These are phyloP conservation scores for Dendrobium nobile DNA, from an alignment of 106 monocot species.

Conservation along the genomic window DNA sequence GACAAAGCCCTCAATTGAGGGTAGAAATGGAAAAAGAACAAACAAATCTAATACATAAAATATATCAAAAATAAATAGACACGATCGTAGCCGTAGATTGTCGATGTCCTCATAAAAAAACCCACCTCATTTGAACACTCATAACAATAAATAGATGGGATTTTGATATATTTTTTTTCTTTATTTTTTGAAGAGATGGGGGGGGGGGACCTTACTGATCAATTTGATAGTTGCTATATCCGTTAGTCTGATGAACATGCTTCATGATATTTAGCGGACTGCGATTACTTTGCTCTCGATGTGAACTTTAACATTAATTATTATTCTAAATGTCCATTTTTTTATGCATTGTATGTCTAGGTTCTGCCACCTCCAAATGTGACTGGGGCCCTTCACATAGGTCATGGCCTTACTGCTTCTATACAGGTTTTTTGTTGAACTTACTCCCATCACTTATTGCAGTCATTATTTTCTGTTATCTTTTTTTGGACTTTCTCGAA, in stretches of 20 bases:
- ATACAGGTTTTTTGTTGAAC: conserved; percentile 51
- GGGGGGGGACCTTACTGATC: neutral
- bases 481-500: neutral
- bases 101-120: too few species aligned
- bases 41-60: too few species aligned
- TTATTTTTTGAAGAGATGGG: too few species aligned
- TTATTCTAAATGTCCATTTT: conserved; percentile 2
- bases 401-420: conserved; percentile 82
- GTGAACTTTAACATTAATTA: neutral
- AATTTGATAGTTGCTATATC: neutral
- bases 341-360: conserved; percentile 21
- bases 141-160: too few species aligned
- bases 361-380: conserved; percentile 97
- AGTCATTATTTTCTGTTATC: neutral
- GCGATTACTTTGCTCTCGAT: neutral
- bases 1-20: too few species aligned
- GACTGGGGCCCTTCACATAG: conserved; percentile 89
- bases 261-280: neutral
- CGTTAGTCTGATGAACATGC: neutral
- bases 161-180: too few species aligned
- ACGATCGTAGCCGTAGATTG: too few species aligned
- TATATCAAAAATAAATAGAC: too few species aligned
- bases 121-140: too few species aligned
- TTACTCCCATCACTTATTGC: neutral
- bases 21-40: too few species aligned